Base-by-base conservation (phyloP, 768 basidiomycete species). In the Boletus rubropictus region DNA sequence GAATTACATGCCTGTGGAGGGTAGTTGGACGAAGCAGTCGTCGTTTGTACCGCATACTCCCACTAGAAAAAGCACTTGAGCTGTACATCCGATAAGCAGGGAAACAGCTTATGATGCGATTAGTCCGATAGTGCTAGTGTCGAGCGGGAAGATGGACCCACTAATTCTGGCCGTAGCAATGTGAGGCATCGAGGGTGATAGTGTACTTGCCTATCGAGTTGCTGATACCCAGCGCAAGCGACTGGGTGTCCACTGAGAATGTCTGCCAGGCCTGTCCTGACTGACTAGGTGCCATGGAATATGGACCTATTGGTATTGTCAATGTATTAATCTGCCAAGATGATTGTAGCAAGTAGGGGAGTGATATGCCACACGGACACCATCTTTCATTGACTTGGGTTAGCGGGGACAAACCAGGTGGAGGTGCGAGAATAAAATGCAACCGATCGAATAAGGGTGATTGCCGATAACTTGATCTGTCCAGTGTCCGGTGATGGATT, bases 161-260 rank as follows among this genome's bases (percentile, higher is more conserved):
- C 61, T 63, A 63, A 37, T 63, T 60, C 27, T 55, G 32, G 25
- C 63, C 40, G 12, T 60, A 63, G 34, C 60, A 61, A 3, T 50
- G 17, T 1, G 58, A 55, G 1, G 58, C 25, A 39, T 57, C 47
- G 22, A 63, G 41, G 25, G 21, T 4, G 29, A 63, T 50, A 3
- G 32, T 46, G 17, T 51, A 50, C 39, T 46, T 53, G 28, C 61
- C 61, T 2, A 56, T 61, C 29, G 51, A 50, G 21, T 61, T 58
- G 27, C 10, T 50, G 14, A 58, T 12, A 2, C 21, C 10, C 11
- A 61, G 27, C 10, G 1, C 22, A 22, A 54, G 50, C 4, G 22
- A 9, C 24, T 47, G 28, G 20, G 41, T 44, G 2, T 2, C 1
- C 25, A 33, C 33, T 4, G 53, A 45, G 21, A 44, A 56, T 17